These are phyloP conservation scores for Halophytophthora batemanensis DNA, from an alignment of 352 stramenopile species.

Conservation along the genomic window DNA sequence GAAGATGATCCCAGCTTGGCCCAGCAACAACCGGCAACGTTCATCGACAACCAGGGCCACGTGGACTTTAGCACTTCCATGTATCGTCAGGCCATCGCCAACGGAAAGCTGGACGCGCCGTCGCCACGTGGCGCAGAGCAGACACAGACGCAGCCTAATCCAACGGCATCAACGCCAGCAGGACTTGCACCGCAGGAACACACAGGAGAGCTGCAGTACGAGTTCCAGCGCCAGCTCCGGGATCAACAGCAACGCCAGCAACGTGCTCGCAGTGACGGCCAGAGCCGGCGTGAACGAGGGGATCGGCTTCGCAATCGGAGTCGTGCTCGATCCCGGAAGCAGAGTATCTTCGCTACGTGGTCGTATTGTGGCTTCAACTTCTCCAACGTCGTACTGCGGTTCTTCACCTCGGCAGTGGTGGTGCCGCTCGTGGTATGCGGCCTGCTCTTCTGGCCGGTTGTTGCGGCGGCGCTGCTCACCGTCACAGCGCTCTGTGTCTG, in stretches of 20 bases:
- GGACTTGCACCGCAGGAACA: conserved; percentile 8
- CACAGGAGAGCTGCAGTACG: conserved; percentile 5
- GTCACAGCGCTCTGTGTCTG: conserved; percentile 34
- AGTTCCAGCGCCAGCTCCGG: conserved; percentile 14
- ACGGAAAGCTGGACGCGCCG: conserved; percentile 16
- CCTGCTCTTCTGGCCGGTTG: conserved; percentile 33
- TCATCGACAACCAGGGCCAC: conserved; percentile 21
- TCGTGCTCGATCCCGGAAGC: conserved; percentile 31
- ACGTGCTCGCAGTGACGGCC: neutral
- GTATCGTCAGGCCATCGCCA: conserved; percentile 19
- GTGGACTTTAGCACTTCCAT: conserved; percentile 24
- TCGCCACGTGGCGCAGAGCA: conserved; percentile 19
- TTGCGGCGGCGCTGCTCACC: conserved; percentile 24
- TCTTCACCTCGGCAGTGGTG: conserved; percentile 26
- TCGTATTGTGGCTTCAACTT: conserved; percentile 33
- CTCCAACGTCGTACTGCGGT: conserved; percentile 32
- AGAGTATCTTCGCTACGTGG: conserved; percentile 39
- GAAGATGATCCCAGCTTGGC: conserved; percentile 9
- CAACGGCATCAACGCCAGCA: conserved; percentile 13
- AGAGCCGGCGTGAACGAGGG: neutral
- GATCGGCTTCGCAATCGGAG: conserved; percentile 7
- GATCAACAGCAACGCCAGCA: conserved; percentile 8
- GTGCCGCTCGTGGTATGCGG: conserved; percentile 27
- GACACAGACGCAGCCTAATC: too few relatives aligned
- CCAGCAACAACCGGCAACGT: conserved; percentile 3